Conservation (phyloP, 805 yeast genomes). For the Ogataea nakhonphanomensis region DNA sequence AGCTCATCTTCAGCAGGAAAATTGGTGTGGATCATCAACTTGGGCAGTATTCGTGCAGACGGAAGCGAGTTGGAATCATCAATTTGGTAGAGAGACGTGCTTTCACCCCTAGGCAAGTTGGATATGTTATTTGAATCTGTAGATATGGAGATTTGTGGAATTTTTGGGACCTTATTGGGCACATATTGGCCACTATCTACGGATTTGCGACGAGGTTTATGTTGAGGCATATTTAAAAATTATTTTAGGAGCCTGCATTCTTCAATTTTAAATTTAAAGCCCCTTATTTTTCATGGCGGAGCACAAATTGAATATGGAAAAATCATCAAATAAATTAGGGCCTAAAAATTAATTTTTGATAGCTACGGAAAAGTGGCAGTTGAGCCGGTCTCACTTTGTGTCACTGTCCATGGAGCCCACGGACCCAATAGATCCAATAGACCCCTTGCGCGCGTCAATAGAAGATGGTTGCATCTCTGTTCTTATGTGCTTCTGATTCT, state of each 20-base stretch:
- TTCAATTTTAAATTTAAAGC: neutral
- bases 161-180: neutral
- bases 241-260: neutral
- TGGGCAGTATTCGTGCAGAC: constrained; percentile 6
- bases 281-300: neutral
- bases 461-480: neutral
- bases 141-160: constrained; percentile 5
- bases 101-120: constrained; percentile 1
- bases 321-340: too few species aligned
- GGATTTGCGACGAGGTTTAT: constrained; percentile 1
- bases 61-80: constrained; percentile 1
- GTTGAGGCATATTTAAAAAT: neutral
- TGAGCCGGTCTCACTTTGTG: neutral
- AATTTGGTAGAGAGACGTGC: constrained; percentile 7
- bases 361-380: too few species aligned
- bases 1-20: neutral
- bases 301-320: too few species aligned
- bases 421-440: constrained; percentile 8
- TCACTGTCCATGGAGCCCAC: constrained; percentile 3
- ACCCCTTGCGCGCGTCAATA: constrained; percentile 12
- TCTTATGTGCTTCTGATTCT: neutral
- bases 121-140: constrained; percentile 8
- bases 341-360: too few species aligned
- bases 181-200: neutral
- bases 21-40: constrained; percentile 4